These are phyloP conservation scores for Pinus taeda DNA, from an alignment of 75 land plant species.

Conservation along the genomic window DNA sequence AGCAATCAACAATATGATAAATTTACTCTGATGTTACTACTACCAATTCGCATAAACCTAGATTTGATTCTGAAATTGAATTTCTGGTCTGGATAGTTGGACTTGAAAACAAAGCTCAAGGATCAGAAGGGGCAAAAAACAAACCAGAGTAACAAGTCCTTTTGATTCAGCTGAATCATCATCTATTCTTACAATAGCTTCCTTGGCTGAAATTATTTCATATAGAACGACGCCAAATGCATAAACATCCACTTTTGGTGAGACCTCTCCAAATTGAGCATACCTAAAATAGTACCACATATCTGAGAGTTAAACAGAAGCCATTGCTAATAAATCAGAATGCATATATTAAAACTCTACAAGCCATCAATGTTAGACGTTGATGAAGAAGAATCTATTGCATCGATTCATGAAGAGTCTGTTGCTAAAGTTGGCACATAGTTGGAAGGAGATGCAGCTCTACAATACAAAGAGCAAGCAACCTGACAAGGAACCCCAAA, in stretches of 20 bases:
- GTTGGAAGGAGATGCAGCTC: too few species aligned
- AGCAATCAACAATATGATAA: neutral
- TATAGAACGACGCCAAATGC: conserved; percentile 95
- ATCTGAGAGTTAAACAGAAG: neutral
- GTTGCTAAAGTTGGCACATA: too few species aligned
- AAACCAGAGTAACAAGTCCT: conserved; percentile 82
- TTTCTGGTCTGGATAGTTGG: neutral
- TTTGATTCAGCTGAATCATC: conserved; percentile 42
- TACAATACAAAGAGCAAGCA: too few species aligned
- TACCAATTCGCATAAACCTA: neutral
- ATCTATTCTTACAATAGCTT: conserved; percentile 63
- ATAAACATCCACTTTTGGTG: conserved; percentile 91
- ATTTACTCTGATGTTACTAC: neutral
- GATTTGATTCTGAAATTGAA: neutral
- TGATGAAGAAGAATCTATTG: too few species aligned
- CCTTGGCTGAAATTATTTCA: conserved; percentile 93
- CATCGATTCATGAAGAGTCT: too few species aligned
- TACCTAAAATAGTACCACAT: conserved; percentile 44
- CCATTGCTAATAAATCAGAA: neutral
- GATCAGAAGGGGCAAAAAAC: neutral
- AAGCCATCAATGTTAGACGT: too few species aligned
- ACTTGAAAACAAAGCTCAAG: neutral
- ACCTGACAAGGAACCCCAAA: too few species aligned
- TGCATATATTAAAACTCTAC: too few species aligned
- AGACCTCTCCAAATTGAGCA: conserved; percentile 91